Conservation (phyloP, 2,329 filamentous ascomycete species). For the Dryadomyces sulphureus region DNA sequence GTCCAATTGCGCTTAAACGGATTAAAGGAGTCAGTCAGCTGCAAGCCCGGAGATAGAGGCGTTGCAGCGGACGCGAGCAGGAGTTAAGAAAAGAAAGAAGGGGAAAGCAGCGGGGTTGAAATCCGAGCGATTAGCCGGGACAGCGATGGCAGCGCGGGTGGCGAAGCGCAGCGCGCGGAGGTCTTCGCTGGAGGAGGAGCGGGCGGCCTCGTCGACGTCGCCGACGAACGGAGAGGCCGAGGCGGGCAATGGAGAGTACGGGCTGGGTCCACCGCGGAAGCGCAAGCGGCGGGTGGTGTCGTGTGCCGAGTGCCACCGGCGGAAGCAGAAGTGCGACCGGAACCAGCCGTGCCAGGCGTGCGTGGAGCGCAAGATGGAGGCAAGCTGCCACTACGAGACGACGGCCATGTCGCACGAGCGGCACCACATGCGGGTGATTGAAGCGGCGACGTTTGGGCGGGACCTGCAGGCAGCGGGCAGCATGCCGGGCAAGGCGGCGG, state of each 20-base stretch:
- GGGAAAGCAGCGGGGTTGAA: not conserved
- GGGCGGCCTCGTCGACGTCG: not conserved
- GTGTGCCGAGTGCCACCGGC: constrained; percentile 48
- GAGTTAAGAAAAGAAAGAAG: not conserved
- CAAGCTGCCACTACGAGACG: constrained; percentile 42
- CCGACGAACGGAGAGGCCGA: not conserved
- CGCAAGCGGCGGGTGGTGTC: constrained; percentile 46
- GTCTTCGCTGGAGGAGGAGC: too few relatives aligned
- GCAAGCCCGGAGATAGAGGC: too few relatives aligned
- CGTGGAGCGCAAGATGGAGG: constrained; percentile 38
- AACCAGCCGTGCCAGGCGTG: constrained; percentile 46
- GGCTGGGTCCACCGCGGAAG: constrained; percentile 33
- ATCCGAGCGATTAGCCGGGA: not conserved
- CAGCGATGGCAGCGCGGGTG: constrained; percentile 3
- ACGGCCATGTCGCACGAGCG: constrained; percentile 26
- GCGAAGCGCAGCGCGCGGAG: constrained; percentile 8
- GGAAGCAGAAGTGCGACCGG: constrained; percentile 51
- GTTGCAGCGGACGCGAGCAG: too few relatives aligned
- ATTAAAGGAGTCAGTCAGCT: too few relatives aligned
- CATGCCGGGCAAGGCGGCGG: constrained; percentile 26
- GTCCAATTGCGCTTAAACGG: too few relatives aligned
- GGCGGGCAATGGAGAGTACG: not conserved
- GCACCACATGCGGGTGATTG: constrained; percentile 13
- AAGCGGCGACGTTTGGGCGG: constrained; percentile 9
- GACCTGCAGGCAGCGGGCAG: constrained; percentile 15